These are phyloP conservation scores for Candida glucosophila DNA, from an alignment of 1,139 yeast species.

Conservation along the genomic window DNA sequence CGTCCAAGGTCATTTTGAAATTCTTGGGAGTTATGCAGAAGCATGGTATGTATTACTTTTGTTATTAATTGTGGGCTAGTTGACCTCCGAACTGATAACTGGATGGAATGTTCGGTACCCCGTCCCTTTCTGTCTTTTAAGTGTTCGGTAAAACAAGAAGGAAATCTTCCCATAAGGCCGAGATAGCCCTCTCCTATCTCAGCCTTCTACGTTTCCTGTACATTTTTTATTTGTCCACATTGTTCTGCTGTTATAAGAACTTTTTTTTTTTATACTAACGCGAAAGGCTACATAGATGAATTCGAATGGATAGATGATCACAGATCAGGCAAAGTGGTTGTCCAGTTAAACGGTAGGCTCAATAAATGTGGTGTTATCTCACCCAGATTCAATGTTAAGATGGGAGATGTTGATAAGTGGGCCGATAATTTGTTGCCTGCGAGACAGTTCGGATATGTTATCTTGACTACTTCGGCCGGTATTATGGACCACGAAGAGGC, in stretches of 20 bases:
- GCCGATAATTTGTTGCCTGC: conserved; percentile 92
- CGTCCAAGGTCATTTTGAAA: conserved; percentile 94
- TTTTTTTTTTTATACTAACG: no score
- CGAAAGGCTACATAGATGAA: conserved; percentile 44
- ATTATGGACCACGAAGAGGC: conserved; percentile 99
- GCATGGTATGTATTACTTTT: conserved; percentile 75
- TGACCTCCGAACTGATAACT: conserved; percentile 89
- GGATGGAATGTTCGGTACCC: conserved; percentile 86
- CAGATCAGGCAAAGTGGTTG: conserved; percentile 94
- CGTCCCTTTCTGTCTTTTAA: conserved; percentile 97
- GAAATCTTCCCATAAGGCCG: no score
- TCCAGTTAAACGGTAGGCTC: conserved; percentile 91
- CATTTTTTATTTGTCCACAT: conserved; percentile 21
- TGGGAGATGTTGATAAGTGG: conserved; percentile 91
- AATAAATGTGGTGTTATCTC: conserved; percentile 97
- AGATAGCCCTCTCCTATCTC: no score
- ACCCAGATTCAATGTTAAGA: conserved; percentile 92
- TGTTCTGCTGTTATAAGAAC: neutral
- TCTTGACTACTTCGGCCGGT: conserved; percentile 96
- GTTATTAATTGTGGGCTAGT: conserved; percentile 2
- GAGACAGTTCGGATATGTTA: conserved; percentile 93
- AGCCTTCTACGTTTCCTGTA: conserved; percentile 76
- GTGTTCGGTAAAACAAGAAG: conserved; percentile 80
- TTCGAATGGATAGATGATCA: conserved; percentile 96
- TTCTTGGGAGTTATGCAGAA: conserved; percentile 94